Evolutionary conservation across 169 alveolate species (phyloP), one percentile per base, ranked within the genome.

Genomic region (Cryptosporidium canis): DNA sequence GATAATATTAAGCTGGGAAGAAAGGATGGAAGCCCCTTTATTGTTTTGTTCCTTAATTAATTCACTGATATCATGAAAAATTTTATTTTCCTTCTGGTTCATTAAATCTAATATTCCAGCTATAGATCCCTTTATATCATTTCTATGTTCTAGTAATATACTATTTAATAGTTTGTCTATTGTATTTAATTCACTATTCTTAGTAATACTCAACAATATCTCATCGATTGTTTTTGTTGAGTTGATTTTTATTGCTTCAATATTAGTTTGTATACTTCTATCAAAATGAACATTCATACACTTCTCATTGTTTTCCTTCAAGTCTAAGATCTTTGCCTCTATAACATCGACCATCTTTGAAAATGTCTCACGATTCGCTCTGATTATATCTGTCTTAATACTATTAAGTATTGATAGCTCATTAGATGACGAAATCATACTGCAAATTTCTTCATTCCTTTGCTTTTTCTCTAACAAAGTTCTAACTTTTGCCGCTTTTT

Each of bases 401-500:
- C 41, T 61, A 77, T 58, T 61, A 4, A 77, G 6, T 77, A 39
- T 29, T 39, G 71, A 3, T 8, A 8, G 27, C 41, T 77, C 64
- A 41, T n/a, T 39, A 12, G 87, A 77, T 41, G 45, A 5, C 24
- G 87, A 55, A 43, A 77, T 56, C 41, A 55, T 14, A 39, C 8
- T 35, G 16, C 44, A 56, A 43, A 77, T 58, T 7, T 35, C 47
- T 33, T 77, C 72, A 43, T 77, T 35, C 51, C 70, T 77, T 18
- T 39, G 63, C 29, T 45, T 77, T 58, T 21, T 77, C 44, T 77
- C 87, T 9, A 77, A 48, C 21, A 77, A 31, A 58, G 87, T 43
- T 29, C 87, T 27, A 24, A 77, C 87, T 21, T 39, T 77, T 2
- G 61, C 70, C n/a, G 87, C 87, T n/a, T 77, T 55, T 24, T 77